Conservation (phyloP, 805 yeast genomes). For the Wickerhamomyces chambardii region DNA sequence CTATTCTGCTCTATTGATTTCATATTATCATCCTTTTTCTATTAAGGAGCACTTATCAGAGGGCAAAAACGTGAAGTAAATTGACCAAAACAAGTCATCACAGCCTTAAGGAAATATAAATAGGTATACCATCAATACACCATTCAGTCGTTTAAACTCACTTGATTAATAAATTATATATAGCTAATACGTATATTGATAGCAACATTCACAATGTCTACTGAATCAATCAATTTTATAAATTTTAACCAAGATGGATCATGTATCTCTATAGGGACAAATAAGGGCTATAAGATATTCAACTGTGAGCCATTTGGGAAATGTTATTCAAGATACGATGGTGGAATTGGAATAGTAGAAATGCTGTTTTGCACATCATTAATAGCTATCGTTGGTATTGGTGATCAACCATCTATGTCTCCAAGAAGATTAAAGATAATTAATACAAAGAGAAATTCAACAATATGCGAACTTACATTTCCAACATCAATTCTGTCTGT, state of each 20-base stretch:
- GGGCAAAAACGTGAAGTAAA: too few species aligned
- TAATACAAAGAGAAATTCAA: conserved; percentile 58
- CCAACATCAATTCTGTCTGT: conserved; percentile 54
- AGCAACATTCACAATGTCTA: too few species aligned
- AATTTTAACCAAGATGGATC: conserved; percentile 70
- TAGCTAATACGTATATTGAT: too few species aligned
- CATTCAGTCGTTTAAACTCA: too few species aligned
- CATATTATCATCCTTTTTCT: too few species aligned
- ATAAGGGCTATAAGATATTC: conserved; percentile 54
- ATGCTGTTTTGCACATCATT: conserved; percentile 72
- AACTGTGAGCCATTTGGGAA: conserved; percentile 62
- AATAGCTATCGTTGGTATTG: conserved; percentile 64
- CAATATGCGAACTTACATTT: conserved; percentile 66
- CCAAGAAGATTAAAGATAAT: conserved; percentile 79
- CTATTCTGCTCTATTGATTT: too few species aligned
- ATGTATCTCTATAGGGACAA: conserved; percentile 63
- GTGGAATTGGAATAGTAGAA: conserved; percentile 59
- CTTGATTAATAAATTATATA: too few species aligned
- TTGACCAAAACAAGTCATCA: too few species aligned
- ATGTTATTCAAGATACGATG: conserved; percentile 36
- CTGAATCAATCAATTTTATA: conserved; percentile 32
- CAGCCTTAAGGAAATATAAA: too few species aligned
- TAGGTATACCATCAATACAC: too few species aligned
- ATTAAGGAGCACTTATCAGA: too few species aligned
- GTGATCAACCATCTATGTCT: conserved; percentile 56